A percentile compares a stretch with the other conserved stretches of the same genome.
These are phyloP conservation scores for Lactifluus volemus DNA, from an alignment of 768 basidiomycete species.

Conservation along the genomic window DNA sequence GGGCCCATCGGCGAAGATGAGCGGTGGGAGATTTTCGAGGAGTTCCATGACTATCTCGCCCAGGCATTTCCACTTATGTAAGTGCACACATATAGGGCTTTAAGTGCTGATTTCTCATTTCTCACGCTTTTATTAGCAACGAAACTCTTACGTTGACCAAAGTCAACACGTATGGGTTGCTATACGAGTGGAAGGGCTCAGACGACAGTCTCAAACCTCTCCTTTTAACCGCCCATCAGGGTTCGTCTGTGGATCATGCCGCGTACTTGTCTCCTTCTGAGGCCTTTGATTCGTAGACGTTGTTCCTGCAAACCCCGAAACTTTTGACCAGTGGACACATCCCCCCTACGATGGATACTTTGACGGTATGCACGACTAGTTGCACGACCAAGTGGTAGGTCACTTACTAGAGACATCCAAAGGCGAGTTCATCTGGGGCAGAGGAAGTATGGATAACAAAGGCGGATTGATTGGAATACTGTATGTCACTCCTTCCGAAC, in stretches of 20 bases:
- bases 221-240: conserved; percentile 46
- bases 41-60: conserved; percentile 35
- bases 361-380: conserved; percentile 33
- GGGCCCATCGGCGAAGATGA: conserved; percentile 38
- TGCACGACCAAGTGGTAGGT: too few species aligned
- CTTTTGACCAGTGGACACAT: conserved; percentile 47
- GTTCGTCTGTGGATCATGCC: conserved; percentile 21
- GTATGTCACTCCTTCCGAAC: conserved; percentile 16
- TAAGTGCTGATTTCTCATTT: too few species aligned
- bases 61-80: conserved; percentile 56
- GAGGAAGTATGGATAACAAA: conserved; percentile 31
- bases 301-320: conserved; percentile 53
- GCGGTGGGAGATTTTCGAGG: conserved; percentile 34
- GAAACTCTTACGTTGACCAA: conserved; percentile 35
- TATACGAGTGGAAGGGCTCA: conserved; percentile 52
- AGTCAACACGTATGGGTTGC: conserved; percentile 49
- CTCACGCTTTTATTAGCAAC: conserved; percentile 30
- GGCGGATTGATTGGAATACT: conserved; percentile 28
- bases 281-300: conserved; percentile 38
- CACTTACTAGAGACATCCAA: background rate
- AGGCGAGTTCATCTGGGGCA: conserved; percentile 28
- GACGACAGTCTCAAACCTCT: conserved; percentile 44
- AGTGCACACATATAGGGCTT: conserved; percentile 12
- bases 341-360: conserved; percentile 58
- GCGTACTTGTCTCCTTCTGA: conserved; percentile 17